These are phyloP conservation scores for Eutrema japonicum DNA, from an alignment of 345 rosid genomes.

Conservation along the genomic window DNA sequence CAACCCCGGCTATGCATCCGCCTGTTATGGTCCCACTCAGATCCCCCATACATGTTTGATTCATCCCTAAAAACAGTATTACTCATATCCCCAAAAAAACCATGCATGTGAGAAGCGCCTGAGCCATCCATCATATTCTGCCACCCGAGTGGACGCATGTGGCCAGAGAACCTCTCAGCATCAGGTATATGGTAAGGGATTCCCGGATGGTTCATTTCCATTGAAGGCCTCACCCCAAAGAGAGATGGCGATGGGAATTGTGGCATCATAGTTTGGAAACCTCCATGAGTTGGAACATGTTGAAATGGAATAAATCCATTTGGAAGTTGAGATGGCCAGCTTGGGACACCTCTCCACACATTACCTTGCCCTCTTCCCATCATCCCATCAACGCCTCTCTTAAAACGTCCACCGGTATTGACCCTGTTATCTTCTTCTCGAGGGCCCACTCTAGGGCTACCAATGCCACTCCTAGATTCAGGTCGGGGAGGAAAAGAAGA, in stretches of 20 bases:
- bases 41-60: conserved; percentile 63
- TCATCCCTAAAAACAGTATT: conserved; percentile 82
- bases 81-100: conserved; percentile 76
- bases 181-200: conserved; percentile 79
- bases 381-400: conserved; percentile 66
- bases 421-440: conserved; percentile 71
- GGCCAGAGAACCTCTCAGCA: conserved; percentile 79
- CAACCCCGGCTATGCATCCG: conserved; percentile 73
- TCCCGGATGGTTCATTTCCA: conserved; percentile 81
- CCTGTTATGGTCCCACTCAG: conserved; percentile 91
- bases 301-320: conserved; percentile 91
- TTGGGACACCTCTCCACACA: conserved; percentile 87
- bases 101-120: conserved; percentile 80
- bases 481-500: conserved; percentile 66
- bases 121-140: conserved; percentile 88
- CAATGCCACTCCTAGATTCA: conserved; percentile 64
- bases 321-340: conserved; percentile 79
- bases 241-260: conserved; percentile 76
- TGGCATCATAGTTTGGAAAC: conserved; percentile 73
- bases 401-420: conserved; percentile 56
- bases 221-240: conserved; percentile 78
- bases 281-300: conserved; percentile 84
- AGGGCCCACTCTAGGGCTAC: conserved; percentile 70
- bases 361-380: conserved; percentile 84
- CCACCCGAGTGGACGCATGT: conserved; percentile 92